Base-by-base conservation (phyloP, 2,329 filamentous ascomycete genomes). In the Arthrobotrys sinensis region DNA sequence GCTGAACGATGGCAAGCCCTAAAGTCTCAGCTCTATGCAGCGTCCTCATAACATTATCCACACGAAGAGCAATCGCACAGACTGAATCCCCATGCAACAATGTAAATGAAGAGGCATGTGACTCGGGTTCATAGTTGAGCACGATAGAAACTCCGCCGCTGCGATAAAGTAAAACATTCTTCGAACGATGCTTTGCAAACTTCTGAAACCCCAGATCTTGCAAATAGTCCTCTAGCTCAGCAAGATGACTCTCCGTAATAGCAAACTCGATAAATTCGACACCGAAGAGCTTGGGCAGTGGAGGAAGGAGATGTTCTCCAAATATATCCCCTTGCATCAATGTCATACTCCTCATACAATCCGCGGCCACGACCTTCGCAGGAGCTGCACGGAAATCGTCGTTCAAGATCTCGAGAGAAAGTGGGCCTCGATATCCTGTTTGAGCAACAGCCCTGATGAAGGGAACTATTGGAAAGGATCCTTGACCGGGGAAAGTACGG, bases 201-300 rank as follows among this genome's bases (percentile, higher is more conserved):
- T 80, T 79, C 36, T 80, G 70, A 36, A 80, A 75, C 4, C 79
- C 79, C 16, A 80, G 36, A 50, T 80, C 76, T 38, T 79, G 67
- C 21, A 80, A 50, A 24, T 73, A 77, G n/a, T 76, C 66, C 43
- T 80, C 79, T 5, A 80, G 60, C 34, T 76, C 76, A 10, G 62
- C 67, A 10, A 80, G 57, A 53, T 79, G 71, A 24, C 70, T 79
- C 43, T 80, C 79, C n/a, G 78, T 68, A 21, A 80, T 76, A 16
- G 79, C 79, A 75, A 80, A 80, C 52, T 80, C 79, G n/a, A 80
- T 75, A 38, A 79, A 80, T 40, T 80, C 79, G 21, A 80, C 76
- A 40, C 79, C 67, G 57, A 77, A 70, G 28, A 80, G 64, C 38
- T 75, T 79, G 10, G 76, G 76, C 16, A 80, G 32, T 19, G 71